Evolutionary conservation across 2,329 filamentous ascomycete genomes (phyloP).

Genomic region (Aspergillus udagawae): DNA sequence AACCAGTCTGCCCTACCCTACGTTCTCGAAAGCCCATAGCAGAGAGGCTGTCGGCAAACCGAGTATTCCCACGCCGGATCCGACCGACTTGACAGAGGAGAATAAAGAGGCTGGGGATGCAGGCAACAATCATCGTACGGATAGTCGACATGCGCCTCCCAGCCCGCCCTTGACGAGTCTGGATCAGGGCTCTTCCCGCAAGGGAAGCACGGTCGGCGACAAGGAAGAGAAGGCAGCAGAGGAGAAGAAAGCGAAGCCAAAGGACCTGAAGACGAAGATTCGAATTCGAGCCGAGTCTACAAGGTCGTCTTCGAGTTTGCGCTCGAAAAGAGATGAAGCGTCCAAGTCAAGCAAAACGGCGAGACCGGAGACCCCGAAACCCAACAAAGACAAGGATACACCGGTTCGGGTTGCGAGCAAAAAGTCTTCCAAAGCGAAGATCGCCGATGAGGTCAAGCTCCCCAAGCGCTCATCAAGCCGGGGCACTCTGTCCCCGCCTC

Average conservation of each 20-base stretch:
- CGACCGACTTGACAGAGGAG: conserved; percentile 62
- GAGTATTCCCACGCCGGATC: conserved; percentile 62
- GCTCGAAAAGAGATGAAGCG: conserved; percentile 36
- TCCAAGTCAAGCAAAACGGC: conserved; percentile 34
- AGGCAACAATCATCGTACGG: conserved; percentile 19
- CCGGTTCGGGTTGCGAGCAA: conserved; percentile 34
- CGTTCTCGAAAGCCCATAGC: conserved; percentile 86
- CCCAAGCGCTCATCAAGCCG: conserved; percentile 31
- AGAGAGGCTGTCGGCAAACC: conserved; percentile 68
- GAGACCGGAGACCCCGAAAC: conserved; percentile 37
- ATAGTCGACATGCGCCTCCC: conserved; percentile 39
- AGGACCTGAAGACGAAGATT: conserved; percentile 33
- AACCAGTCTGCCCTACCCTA: conserved; percentile 66
- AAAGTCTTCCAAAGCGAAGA: conserved; percentile 31
- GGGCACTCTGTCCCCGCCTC: conserved; percentile 29
- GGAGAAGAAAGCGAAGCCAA: conserved; percentile 35
- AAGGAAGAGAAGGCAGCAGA: conserved; percentile 28
- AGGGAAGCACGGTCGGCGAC: conserved; percentile 31
- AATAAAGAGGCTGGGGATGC: conserved; percentile 38
- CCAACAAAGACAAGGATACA: conserved; percentile 33
- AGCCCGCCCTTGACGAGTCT: conserved; percentile 46
- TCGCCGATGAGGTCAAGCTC: conserved; percentile 27
- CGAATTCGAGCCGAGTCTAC: conserved; percentile 36
- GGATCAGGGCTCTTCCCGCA: conserved; percentile 37
- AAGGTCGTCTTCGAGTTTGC: conserved; percentile 40